These are phyloP conservation scores for Solanum lycopersicoides DNA, from an alignment of 257 asterid species.

Conservation along the genomic window DNA sequence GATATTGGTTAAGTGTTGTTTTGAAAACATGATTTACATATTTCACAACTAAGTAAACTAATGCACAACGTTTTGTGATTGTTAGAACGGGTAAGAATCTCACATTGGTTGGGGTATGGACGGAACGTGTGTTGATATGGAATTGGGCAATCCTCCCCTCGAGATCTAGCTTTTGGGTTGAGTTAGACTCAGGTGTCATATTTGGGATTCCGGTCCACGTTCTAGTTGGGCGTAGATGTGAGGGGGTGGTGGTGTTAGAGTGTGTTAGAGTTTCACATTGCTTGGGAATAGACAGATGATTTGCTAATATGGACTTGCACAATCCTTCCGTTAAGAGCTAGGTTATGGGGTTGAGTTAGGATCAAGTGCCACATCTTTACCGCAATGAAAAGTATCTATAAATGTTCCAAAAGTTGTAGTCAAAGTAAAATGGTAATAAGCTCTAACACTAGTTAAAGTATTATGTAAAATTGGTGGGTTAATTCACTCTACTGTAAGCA, in stretches of 20 bases:
- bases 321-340: neutral
- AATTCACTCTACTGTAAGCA: neutral
- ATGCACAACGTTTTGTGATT: too few relatives aligned
- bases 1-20: neutral
- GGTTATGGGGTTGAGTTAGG: neutral
- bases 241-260: neutral
- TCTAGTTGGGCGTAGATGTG: neutral
- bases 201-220: neutral
- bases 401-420: neutral
- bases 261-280: neutral
- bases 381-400: neutral
- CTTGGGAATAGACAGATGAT: neutral
- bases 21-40: neutral
- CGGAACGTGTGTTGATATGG: rapidly evolving
- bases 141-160: neutral
- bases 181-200: neutral
- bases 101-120: neutral
- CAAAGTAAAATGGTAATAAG: too few relatives aligned
- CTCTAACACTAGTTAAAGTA: too few relatives aligned
- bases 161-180: neutral
- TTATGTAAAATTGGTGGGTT: too few relatives aligned
- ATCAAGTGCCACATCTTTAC: neutral
- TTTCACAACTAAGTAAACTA: neutral
- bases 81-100: too few relatives aligned
- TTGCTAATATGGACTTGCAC: neutral